Evolutionary conservation across 2,329 filamentous ascomycete genomes (phyloP), one percentile per base, ranked within the genome.

Genomic region (Nakataea oryzae): DNA sequence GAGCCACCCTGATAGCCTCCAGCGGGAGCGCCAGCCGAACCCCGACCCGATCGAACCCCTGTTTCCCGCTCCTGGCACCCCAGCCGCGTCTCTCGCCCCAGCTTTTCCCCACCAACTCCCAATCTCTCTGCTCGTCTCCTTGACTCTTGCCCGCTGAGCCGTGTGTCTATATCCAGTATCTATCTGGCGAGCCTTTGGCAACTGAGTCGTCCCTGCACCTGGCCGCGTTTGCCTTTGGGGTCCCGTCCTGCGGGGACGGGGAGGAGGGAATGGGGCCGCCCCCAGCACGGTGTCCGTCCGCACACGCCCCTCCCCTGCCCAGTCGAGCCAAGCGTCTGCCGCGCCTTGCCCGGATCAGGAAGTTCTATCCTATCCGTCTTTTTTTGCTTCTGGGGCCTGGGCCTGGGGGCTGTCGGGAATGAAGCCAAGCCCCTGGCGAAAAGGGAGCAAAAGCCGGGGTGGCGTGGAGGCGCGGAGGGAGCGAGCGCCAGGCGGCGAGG

Each of bases 21-120:
- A 56, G 24, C 59, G 59, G 59, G 59, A 61, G 50, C 24, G n/a
- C 50, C 59, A 34, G 47, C 59, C 59, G 59, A 61, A 54, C 55
- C 59, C 59, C 59, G 59, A 61, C 54, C 59, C 29, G 12, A 28
- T 55, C 17, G 17, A 28, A 56, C 59, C 59, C 59, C 41, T 47
- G 59, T 32, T 56, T 61, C 50, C 57, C 57, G 34, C 30, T 34
- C 30, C 57, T 58, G 27, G 34, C 29, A 58, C 24, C 29, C 57
- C 57, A 41, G 57, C 21, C 34, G 30, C 34, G 30, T n/a, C 27
- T n/a, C n/a, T 58, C 32, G 54, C 28, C 56, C 56, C 56, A 58
- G 56, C 30, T 59, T 61, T 61, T 30, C 59, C 58, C 59, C 59
- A 61, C 29, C 59, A 50, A 54, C 54, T 61, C 9, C 24, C 57